phyloP scores from a whole-genome alignment of 805 yeast genomes.

The Starmera dryadoides region DNA sequence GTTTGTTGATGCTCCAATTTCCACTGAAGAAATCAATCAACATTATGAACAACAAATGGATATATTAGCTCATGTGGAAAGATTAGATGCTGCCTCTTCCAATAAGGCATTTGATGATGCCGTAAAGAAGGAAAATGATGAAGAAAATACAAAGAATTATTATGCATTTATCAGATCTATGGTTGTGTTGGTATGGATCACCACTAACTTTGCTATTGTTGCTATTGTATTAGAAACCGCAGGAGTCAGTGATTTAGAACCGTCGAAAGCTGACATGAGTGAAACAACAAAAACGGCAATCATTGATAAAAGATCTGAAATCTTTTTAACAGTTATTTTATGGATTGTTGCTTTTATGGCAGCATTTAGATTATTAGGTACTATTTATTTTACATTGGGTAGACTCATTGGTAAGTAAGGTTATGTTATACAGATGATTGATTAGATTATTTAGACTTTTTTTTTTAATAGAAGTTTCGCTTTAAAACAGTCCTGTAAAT shows the following conservation, averaged over 20 bases:
- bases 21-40: slow-evolving; percentile 67
- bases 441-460: no score
- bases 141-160: slow-evolving; percentile 65
- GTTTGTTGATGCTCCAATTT: slow-evolving; percentile 63
- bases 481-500: no score
- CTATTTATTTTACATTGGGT: slow-evolving; percentile 58
- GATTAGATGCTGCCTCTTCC: slow-evolving; percentile 19
- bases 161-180: slow-evolving; percentile 86
- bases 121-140: slow-evolving; percentile 26
- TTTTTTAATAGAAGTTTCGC: no score
- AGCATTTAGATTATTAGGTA: slow-evolving; percentile 71
- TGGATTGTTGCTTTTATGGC: slow-evolving; percentile 95
- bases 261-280: no score
- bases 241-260: slow-evolving; percentile 56
- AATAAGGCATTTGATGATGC: slow-evolving; percentile 23
- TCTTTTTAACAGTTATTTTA: slow-evolving; percentile 75
- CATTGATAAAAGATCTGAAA: slow-evolving; percentile 39
- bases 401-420: no score
- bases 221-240: slow-evolving; percentile 83
- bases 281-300: no score
- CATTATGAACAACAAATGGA: slow-evolving; percentile 61
- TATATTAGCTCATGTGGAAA: slow-evolving; percentile 35
- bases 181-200: slow-evolving; percentile 85
- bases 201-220: slow-evolving; percentile 74
- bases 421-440: no score